Base-by-base conservation (phyloP, 192 early-diverging fungal species). In the Entomortierella chlamydospora region DNA sequence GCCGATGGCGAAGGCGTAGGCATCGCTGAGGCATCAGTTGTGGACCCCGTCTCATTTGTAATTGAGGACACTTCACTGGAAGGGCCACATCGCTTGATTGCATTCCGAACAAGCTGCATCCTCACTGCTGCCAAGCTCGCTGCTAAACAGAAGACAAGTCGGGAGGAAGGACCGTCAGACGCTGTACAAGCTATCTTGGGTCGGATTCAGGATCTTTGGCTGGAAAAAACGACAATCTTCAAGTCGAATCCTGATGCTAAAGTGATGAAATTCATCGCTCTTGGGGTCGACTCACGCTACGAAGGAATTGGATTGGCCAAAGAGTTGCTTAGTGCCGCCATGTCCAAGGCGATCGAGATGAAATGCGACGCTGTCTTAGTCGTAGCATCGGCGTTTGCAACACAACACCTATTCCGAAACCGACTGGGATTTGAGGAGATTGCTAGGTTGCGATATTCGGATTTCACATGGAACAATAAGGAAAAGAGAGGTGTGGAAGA, bases 191-290 rank as follows among this genome's bases (percentile, higher is more conserved):
- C 61, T 25, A 60, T 79, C 17, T 22, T 79, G 49, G 33, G 47
- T 9, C 34, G 39, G 2, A 70, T 70, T 67, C 39, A 53, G 23
- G 74, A 65, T 0, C 49, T 79, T 43, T 79, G 74, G 74, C 17
- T 70, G 22, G 41, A 15, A 0, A 60, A 64, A 13, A 70, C 74
- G 3, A 70, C 62, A 0, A 50, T 79, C 7, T 70, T 79, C 52
- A 30, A 59, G 31, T 43, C 25, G 0, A 66, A 79, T 18, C 76
- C 76, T 2, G 31, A 49, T 2, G 76, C 76, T 6, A 70, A 66
- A 28, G 68, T 79, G 18, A 79, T 79, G 76, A 79, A 79, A 58
- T 79, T 79, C 26, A 79, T 79, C n/a, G 76, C 76, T 10, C 34
- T 79, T 13, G 76, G 76, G 2, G 76, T 79, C 4, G 63, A 70